A percentile compares a stretch with the other conserved stretches of the same genome.
These are phyloP conservation scores for Leptographium wingfieldii DNA, from an alignment of 2,329 filamentous ascomycete genomes.

Conservation along the genomic window DNA sequence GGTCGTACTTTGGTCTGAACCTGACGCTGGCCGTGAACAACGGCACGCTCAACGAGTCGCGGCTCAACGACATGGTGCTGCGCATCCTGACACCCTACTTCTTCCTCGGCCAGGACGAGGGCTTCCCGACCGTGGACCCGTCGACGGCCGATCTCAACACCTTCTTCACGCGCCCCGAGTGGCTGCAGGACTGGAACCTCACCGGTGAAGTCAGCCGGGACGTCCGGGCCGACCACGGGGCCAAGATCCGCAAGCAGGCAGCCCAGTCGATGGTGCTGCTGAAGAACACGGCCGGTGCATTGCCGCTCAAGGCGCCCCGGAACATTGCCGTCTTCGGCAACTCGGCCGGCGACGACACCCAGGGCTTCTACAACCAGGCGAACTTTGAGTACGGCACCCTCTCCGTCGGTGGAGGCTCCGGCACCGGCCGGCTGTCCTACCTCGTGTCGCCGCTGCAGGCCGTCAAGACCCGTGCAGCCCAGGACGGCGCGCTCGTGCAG, in stretches of 20 bases:
- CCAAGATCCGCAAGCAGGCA: constrained; percentile 36
- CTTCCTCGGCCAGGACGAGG: constrained; percentile 17
- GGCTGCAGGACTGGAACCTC: constrained; percentile 21
- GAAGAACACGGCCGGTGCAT: constrained; percentile 49
- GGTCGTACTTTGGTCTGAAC: constrained; percentile 60
- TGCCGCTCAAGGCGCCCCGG: constrained; percentile 31
- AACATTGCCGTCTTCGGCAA: constrained; percentile 58
- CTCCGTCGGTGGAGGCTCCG: constrained; percentile 77
- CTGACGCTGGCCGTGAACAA: constrained; percentile 61
- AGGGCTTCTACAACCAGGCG: constrained; percentile 48
- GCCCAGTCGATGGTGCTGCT: constrained; percentile 44
- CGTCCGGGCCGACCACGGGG: constrained; percentile 38
- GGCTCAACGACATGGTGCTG: constrained; percentile 57
- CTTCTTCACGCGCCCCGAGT: constrained; percentile 35
- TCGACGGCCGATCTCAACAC: constrained; percentile 35
- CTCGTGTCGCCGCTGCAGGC: constrained; percentile 55
- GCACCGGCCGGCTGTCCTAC: constrained; percentile 72
- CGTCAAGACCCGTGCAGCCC: constrained; percentile 42
- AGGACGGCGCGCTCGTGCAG: constrained; percentile 38
- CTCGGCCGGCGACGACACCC: constrained; percentile 54
- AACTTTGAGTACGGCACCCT: constrained; percentile 46
- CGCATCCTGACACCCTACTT: constrained; percentile 36
- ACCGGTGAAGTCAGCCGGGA: constrained; percentile 17
- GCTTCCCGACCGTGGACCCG: constrained; percentile 14
- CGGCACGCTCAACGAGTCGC: constrained; percentile 57